These are phyloP conservation scores for Hydnomerulius pinastri DNA, from an alignment of 768 basidiomycete species.

Conservation along the genomic window DNA sequence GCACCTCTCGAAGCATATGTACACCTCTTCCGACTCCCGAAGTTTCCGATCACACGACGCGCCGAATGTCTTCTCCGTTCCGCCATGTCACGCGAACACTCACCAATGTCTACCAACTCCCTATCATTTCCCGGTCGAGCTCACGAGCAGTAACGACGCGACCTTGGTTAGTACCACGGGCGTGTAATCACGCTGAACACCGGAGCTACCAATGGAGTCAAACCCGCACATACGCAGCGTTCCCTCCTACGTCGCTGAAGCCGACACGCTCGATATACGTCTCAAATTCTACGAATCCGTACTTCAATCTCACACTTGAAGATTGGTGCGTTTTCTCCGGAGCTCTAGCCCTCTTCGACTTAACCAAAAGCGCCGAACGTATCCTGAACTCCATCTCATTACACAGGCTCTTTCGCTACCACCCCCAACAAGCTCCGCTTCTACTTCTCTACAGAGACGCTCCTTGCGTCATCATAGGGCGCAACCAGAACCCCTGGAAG, in stretches of 20 bases:
- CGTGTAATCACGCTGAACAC: not conserved
- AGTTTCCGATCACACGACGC: too few species aligned
- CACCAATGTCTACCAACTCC: constrained; percentile 2
- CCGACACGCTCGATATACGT: constrained; percentile 61
- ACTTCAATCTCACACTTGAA: constrained; percentile 88
- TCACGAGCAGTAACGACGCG: not conserved
- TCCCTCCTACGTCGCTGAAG: constrained; percentile 23
- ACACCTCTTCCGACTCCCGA: not conserved
- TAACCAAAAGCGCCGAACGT: too few species aligned
- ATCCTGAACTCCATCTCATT: constrained; percentile 10
- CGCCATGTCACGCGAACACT: constrained; percentile 31
- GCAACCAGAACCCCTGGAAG: constrained; percentile 99
- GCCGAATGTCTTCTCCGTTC: constrained; percentile 31
- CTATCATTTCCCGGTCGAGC: not conserved
- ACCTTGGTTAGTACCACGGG: too few species aligned
- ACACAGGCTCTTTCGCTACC: constrained; percentile 78
- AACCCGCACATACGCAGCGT: constrained; percentile 14
- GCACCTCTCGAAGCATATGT: not conserved
- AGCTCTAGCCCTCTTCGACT: constrained; percentile 26
- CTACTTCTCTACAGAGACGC: constrained; percentile 85
- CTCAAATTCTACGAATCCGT: constrained; percentile 78
- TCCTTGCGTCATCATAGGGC: constrained; percentile 90
- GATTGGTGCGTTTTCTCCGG: constrained; percentile 64
- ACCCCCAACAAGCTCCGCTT: constrained; percentile 63
- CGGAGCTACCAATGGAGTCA: too few species aligned